phyloP scores from a whole-genome alignment of 805 yeast species.

The Wickerhamiella allomyrinae region DNA sequence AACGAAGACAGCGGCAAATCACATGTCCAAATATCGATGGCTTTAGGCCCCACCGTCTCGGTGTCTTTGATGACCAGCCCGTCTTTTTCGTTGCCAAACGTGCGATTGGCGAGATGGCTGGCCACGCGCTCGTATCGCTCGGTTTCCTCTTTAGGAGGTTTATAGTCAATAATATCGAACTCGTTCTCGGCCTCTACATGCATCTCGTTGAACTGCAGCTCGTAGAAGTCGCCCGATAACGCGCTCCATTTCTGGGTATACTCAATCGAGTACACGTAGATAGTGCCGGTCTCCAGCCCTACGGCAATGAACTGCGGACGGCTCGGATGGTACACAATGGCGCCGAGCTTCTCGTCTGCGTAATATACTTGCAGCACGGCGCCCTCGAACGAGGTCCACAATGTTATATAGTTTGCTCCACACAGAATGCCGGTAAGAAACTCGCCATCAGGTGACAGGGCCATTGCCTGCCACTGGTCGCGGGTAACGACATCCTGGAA shows the following conservation, averaged over 20 bases:
- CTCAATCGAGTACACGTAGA: constrained; percentile 68
- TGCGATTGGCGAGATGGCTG: background rate
- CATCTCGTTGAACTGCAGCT: constrained; percentile 79
- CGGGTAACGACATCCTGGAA: constrained; percentile 84
- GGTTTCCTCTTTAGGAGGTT: background rate
- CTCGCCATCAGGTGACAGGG: constrained; percentile 62
- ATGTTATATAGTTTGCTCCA: constrained; percentile 81
- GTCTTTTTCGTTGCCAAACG: background rate
- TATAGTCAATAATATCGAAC: constrained; percentile 44
- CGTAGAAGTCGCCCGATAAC: constrained; percentile 90
- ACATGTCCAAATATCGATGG: background rate
- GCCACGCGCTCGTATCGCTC: background rate
- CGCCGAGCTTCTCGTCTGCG: constrained; percentile 77
- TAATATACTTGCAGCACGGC: constrained; percentile 78
- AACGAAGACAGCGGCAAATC: background rate
- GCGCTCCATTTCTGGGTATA: constrained; percentile 94
- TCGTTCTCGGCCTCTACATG: constrained; percentile 85
- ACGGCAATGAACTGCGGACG: constrained; percentile 65
- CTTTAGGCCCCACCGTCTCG: background rate
- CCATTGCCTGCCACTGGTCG: constrained; percentile 74
- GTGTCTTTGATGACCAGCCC: background rate
- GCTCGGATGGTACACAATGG: constrained; percentile 73
- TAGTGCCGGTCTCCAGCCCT: constrained; percentile 70
- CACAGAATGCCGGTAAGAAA: constrained; percentile 76
- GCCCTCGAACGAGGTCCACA: constrained; percentile 87